A percentile compares a stretch with the other conserved stretches of the same genome.
Evolutionary conservation across 768 basidiomycete genomes (phyloP).

Genomic region (Rhizopogon roseolus): DNA sequence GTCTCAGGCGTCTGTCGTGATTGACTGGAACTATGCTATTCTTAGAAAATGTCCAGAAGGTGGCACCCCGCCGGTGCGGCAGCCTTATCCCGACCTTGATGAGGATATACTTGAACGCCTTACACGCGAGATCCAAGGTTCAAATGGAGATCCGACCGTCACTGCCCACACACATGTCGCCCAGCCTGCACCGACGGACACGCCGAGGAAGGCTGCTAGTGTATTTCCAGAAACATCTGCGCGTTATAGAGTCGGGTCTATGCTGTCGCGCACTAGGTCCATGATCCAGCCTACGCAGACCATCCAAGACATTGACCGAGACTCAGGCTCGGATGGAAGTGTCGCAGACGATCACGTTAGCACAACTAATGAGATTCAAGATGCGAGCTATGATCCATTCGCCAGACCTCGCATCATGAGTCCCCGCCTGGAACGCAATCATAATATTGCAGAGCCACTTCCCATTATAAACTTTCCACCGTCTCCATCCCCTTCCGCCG

Average conservation of each 20-base stretch:
- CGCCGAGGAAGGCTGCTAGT: slow-evolving; percentile 6
- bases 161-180: background rate
- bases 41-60: slow-evolving; percentile 25
- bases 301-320: slow-evolving; percentile 1
- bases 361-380: no score
- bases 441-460: background rate
- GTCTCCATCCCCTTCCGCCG: background rate
- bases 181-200: background rate
- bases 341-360: background rate
- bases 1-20: slow-evolving; percentile 46
- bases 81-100: slow-evolving; percentile 22
- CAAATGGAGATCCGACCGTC: slow-evolving; percentile 8
- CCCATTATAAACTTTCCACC: background rate
- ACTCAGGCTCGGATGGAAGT: slow-evolving; percentile 3
- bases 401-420: no score
- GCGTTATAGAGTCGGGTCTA: slow-evolving; percentile 11
- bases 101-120: slow-evolving; percentile 13
- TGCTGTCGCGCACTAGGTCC: slow-evolving; percentile 4
- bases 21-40: slow-evolving; percentile 46
- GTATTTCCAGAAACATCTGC: slow-evolving; percentile 13
- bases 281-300: slow-evolving; percentile 6
- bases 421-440: no score
- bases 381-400: no score
- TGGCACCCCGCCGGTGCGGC: slow-evolving; percentile 11
- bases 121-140: slow-evolving; percentile 14